Evolutionary conservation across 2,329 filamentous ascomycete genomes (phyloP).

Genomic region (Corinectria fuckeliana): DNA sequence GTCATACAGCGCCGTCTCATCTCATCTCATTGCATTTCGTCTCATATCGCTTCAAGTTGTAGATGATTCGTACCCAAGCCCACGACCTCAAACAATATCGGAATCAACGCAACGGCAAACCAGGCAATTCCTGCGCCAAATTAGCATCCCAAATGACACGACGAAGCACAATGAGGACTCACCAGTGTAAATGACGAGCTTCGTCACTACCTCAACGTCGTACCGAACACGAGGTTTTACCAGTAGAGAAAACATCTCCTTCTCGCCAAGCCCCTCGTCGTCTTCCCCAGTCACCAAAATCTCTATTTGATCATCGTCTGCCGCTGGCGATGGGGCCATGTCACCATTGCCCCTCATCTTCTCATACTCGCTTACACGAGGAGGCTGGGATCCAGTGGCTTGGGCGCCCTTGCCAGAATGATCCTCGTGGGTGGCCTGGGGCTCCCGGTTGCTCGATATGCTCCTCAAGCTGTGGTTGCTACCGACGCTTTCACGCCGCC

Average conservation of each 20-base stretch:
- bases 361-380: conserved; percentile 68
- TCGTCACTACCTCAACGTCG: conserved; percentile 98
- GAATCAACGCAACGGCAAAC: conserved; percentile 78
- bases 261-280: conserved; percentile 67
- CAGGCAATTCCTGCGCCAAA: conserved; percentile 73
- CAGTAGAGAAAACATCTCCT: conserved; percentile 83
- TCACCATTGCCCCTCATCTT: conserved; percentile 75
- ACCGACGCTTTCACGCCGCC: conserved; percentile 60
- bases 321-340: conserved; percentile 45
- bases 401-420: conserved; percentile 47
- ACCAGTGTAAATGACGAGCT: conserved; percentile 94
- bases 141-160: conserved; percentile 2
- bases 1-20: conserved; percentile 10
- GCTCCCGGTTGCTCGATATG: conserved; percentile 52
- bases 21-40: conserved; percentile 24
- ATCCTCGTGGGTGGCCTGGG: conserved; percentile 48
- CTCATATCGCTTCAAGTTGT: conserved; percentile 37
- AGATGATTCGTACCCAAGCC: conserved; percentile 55
- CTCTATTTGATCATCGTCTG: conserved; percentile 43
- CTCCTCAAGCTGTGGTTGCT: conserved; percentile 57
- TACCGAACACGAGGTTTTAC: conserved; percentile 90
- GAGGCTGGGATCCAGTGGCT: conserved; percentile 54
- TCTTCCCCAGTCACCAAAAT: conserved; percentile 47
- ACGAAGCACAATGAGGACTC: conserved; percentile 41
- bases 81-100: conserved; percentile 72